Base-by-base conservation (phyloP, 768 basidiomycete genomes). In the Tubosaeta sp. region DNA sequence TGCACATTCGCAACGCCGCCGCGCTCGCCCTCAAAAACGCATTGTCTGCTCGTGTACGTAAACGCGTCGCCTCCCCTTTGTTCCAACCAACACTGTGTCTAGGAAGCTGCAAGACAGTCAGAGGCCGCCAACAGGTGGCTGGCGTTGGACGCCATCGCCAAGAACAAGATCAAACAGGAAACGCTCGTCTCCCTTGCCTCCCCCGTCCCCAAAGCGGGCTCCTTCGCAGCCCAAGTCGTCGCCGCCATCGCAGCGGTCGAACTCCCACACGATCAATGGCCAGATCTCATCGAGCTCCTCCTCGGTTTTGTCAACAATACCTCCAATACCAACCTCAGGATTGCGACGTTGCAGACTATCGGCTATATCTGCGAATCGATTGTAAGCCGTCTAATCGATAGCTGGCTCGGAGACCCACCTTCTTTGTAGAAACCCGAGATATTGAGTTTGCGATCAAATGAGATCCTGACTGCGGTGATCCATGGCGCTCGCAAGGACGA, bases 401-500 rank as follows among this genome's bases (percentile, higher is more conserved):
- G 33, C 13, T 17, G 27, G 1, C 26, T 51, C 50, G 43, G 50
- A 39, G 26, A 5, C 56, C 64, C 42, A 63, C 26, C 14, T 8
- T 43, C 25, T 2, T 9, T 17, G 3, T 59, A 97, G 95, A 89
- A 91, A 82, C 94, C 95, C 11, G 93, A 95, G 61, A 87, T 97
- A 53, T 72, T 99, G 54, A 85, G 84, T 47, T 66, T 88, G 53
- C 85, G 92, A 61, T 90, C 95, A 3, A 98, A 99, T 65, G 95
- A 98, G 73, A 99, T 99, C 65, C 73, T 99, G 47, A 99, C 97
- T 13, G 95, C 95, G 9, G 97, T 99, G 52, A 95, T 99, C 46
- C 95, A 98, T 67, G 97, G 97, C 8, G 95, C 95, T 25, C 82
- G 95, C 46, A 95, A 95, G 71, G 97, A 98, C 58, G 97, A 99